Evolutionary conservation across 495 filamentous ascomycete genomes (phyloP).

Genomic region (Cetradonia linearis): DNA sequence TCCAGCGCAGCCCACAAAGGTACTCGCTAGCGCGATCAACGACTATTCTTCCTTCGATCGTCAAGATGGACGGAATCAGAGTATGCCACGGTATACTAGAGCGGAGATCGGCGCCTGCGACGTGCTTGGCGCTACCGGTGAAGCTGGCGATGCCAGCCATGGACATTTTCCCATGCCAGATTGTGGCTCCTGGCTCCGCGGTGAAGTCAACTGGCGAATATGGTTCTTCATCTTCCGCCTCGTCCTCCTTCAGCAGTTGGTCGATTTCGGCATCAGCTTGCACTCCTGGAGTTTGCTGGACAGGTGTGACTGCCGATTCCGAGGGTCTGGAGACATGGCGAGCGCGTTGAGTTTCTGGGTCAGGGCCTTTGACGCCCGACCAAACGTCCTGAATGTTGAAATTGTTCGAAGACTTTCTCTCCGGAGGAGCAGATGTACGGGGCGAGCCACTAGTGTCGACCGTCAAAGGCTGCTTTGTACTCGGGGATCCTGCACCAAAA

Average conservation of each 20-base stretch:
- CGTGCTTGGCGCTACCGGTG: slow-evolving; percentile 63
- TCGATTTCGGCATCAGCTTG: slow-evolving; percentile 80
- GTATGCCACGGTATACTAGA: slow-evolving; percentile 54
- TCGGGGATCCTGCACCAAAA: slow-evolving; percentile 26
- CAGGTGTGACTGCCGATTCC: slow-evolving; percentile 29
- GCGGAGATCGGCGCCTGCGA: slow-evolving; percentile 68
- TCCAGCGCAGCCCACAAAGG: slow-evolving; percentile 69
- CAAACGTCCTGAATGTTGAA: slow-evolving; percentile 69
- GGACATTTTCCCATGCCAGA: slow-evolving; percentile 71
- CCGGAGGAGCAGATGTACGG: slow-evolving; percentile 27
- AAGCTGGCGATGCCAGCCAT: slow-evolving; percentile 73
- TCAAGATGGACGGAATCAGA: slow-evolving; percentile 56
- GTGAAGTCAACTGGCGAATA: slow-evolving; percentile 69
- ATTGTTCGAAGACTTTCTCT: slow-evolving; percentile 33
- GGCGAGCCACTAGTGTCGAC: slow-evolving; percentile 39
- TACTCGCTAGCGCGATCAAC: slow-evolving; percentile 75
- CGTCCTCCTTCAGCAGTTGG: slow-evolving; percentile 73
- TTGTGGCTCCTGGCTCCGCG: slow-evolving; percentile 47
- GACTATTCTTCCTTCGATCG: slow-evolving; percentile 75
- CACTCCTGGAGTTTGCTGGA: slow-evolving; percentile 36
- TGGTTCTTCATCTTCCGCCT: slow-evolving; percentile 68
- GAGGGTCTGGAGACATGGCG: slow-evolving; percentile 36
- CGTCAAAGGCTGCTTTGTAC: slow-evolving; percentile 32
- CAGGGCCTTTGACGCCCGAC: slow-evolving; percentile 51
- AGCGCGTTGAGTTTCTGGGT: slow-evolving; percentile 28